Evolutionary conservation across 2,329 filamentous ascomycete genomes (phyloP), one percentile per base, ranked within the genome.

Genomic region (Aspergillus eucalypticola): DNA sequence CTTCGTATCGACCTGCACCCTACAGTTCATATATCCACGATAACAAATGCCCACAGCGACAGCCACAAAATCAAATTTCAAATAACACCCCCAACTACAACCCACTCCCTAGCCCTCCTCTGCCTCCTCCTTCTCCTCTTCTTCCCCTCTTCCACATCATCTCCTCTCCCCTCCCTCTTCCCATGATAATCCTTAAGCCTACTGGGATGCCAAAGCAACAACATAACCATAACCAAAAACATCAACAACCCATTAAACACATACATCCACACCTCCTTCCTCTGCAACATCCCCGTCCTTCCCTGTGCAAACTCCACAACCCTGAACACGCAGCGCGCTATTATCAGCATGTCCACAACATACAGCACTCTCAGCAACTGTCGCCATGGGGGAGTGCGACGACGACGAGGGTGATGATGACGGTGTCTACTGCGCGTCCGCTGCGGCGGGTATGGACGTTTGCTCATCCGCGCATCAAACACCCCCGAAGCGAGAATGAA

Each of bases 241-340:
- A 54, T 54, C 15, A 54, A 23, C 35, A 23, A 5, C 35, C 51
- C 51, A 41, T 54, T 35, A 27, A 54, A 41, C 15, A 42, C 35
- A 41, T 54, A 54, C 35, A 54, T 17, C 51, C 51, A 54, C 13
- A 54, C 35, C 8, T 54, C 51, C 11, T 25, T 11, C 11, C 51
- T n/a, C 21, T 54, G 51, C 4, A 54, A 11, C 8, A 11, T 5
- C 3, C 51, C 51, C 15, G 39, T 7, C 6, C 5, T 5, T 15
- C 35, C 51, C 32, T 17, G 8, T 8, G 51, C 35, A 11, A 54
- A 54, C 21, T 54, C 51, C 6, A 54, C n/a, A 8, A 54, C 23
- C 8, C 51, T 19, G 25, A 29, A 54, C 15, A 54, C 35, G 3
- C 19, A 54, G 13, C 51, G 32, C 6, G 13, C 35, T n/a, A 54